Evolutionary conservation across 192 early-diverging fungal genomes (phyloP), one percentile per base, ranked within the genome.

Genomic region (Diversispora eburnea): DNA sequence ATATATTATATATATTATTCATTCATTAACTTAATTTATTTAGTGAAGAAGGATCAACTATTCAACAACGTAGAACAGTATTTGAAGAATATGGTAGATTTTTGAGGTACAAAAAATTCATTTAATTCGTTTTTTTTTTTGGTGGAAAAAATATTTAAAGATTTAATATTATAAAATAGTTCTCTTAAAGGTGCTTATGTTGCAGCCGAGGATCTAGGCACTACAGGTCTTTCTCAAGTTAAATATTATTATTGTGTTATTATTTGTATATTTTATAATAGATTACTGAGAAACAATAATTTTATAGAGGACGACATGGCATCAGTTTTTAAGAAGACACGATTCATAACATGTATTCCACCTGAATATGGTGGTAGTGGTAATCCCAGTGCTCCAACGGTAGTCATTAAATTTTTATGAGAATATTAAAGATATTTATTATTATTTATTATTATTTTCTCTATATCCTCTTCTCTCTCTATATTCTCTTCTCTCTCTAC

Each of bases 61-160:
- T 22, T 9, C 19, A 22, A 54, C 67, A 68, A 55, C 67, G 67
- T 51, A 47, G 67, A 54, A 20, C 59, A 13, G 82, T 77, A 5
- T 83, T 72, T 65, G 76, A 81, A 72, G 81, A 83, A 54, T 83
- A 83, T 47, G 82, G 82, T 39, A 19, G 3, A n/a, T 80, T 83
- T 65, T 49, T 83, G 42, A 70, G 76, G 43, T 57, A 54, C 7
- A 19, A 8, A 45, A 55, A 20, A 20, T 13, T 48, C 5, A 19
- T 9, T 10, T 41, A 9, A 13, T 54, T 68, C n/a, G n/a, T 12
- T 54, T 39, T 17, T 54, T 15, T 19, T 25, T 66, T 5, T 2
- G 10, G 0, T 56, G n/a, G 49, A 4, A 55, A 8, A 2, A 60
- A 17, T 5, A 33, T 41, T 41, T 72, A 20, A 22, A 13, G 7